Evolutionary conservation across 2,329 filamentous ascomycete genomes (phyloP), one percentile per base, ranked within the genome.

Genomic region (Sclerotinia sclerotiorum): DNA sequence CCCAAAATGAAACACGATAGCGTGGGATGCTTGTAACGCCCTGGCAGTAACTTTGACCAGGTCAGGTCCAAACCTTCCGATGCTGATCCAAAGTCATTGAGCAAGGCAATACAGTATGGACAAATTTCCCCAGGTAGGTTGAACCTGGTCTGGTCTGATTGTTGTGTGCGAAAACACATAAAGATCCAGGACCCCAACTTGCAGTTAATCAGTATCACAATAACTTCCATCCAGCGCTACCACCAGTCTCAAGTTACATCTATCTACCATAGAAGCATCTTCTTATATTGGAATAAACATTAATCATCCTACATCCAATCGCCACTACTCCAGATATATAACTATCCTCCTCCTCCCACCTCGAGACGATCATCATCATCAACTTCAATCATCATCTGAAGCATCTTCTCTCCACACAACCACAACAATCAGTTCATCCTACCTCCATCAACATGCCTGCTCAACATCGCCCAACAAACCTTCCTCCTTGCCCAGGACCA

Each of bases 401-500:
- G 39, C 39, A 29, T 27, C 24, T 51, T 13, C 17, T 35, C 39
- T 4, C 44, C 49, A 48, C 57, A 44, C 13, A 32, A 29, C 29
- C 29, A 29, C 10, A 39, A 11, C 35, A 51, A 39, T 67, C 49
- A 63, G 48, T 63, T 67, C 56, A 63, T 55, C 21, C 39, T 32
- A 15, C n/a, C 54, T 24, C 54, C 51, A 27, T 68, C 78, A 80
- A 78, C 70, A 85, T 86, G 83, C 83, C 84, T 79, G 80, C 84
- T 71, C 60, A 39, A 54, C 84, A 86, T 77, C 70, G 70, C 39
- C 86, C 86, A 70, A 87, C 86, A 73, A 85, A 88, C 75, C 85
- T 88, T 73, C 86, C 86, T 80, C 86, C 86, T 72, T 88, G 86
- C 84, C 86, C 86, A 69, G 86, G 86, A 74, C 86, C 87, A 68